phyloP scores from a whole-genome alignment of 805 yeast genomes.

The Spathaspora boniae region DNA sequence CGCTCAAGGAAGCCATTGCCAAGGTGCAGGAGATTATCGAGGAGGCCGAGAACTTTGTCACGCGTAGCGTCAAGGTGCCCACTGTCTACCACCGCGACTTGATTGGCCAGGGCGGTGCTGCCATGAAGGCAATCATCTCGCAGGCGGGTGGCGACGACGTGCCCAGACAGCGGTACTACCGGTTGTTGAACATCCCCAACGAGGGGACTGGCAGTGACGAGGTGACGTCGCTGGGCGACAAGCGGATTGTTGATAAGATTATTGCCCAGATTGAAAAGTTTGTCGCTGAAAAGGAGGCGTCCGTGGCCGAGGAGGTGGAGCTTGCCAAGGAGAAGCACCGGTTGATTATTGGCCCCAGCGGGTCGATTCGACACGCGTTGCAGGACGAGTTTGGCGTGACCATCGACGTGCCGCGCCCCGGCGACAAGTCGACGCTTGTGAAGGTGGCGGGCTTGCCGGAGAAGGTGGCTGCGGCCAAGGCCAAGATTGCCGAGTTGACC shows the following conservation, averaged over 20 bases:
- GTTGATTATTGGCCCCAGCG: slow-evolving; percentile 77
- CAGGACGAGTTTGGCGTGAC: slow-evolving; percentile 66
- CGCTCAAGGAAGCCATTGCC: slow-evolving; percentile 67
- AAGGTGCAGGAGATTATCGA: slow-evolving; percentile 60
- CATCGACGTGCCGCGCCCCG: slow-evolving; percentile 63
- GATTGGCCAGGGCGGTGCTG: slow-evolving; percentile 76
- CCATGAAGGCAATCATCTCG: slow-evolving; percentile 66
- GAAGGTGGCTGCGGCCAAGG: slow-evolving; percentile 59
- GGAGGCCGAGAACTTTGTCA: slow-evolving; percentile 59
- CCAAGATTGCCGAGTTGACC: slow-evolving; percentile 56
- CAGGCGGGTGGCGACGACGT: slow-evolving; percentile 71
- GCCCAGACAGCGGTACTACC: slow-evolving; percentile 44
- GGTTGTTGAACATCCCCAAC: slow-evolving; percentile 67
- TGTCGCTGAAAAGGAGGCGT: slow-evolving; percentile 61
- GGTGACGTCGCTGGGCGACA: slow-evolving; percentile 72
- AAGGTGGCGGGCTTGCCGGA: slow-evolving; percentile 65
- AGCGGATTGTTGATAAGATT: slow-evolving; percentile 65
- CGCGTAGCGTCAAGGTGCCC: slow-evolving; percentile 60
- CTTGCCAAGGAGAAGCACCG: slow-evolving; percentile 75
- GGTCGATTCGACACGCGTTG: slow-evolving; percentile 65
- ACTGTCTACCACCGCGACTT: slow-evolving; percentile 71
- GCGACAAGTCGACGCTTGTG: slow-evolving; percentile 48
- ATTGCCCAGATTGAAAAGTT: slow-evolving; percentile 58
- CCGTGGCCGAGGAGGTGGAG: slow-evolving; percentile 47
- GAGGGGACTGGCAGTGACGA: slow-evolving; percentile 55